These are phyloP conservation scores for Rhazya stricta DNA, from an alignment of 257 asterid genomes.

Conservation along the genomic window DNA sequence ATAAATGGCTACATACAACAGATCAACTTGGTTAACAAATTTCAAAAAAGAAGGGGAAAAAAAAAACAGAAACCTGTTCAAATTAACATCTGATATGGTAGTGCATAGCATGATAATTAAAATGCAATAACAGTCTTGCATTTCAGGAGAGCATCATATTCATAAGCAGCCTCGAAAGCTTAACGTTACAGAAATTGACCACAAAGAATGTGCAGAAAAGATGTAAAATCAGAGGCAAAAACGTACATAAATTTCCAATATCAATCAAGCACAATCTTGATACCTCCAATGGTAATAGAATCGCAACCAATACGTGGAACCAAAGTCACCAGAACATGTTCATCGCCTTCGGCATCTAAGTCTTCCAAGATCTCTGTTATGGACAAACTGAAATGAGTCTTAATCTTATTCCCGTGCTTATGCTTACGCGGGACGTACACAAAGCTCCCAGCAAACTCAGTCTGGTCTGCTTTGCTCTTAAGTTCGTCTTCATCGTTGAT, in stretches of 20 bases:
- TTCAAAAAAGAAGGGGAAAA: too few species aligned
- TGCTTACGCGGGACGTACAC: conserved; percentile 53
- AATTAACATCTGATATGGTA: too few species aligned
- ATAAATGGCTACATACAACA: too few species aligned
- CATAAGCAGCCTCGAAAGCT: too few species aligned
- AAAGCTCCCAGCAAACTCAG: conserved; percentile 59
- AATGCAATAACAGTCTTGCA: too few species aligned
- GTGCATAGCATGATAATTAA: too few species aligned
- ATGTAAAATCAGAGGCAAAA: too few species aligned
- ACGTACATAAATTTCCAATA: too few species aligned
- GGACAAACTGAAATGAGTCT: conserved; percentile 38
- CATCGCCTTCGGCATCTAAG: conserved; percentile 53
- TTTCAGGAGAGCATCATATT: too few species aligned
- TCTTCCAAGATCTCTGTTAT: conserved; percentile 55
- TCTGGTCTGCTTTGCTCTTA: conserved; percentile 31
- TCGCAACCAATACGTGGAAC: conserved; percentile 43
- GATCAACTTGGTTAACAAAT: too few species aligned
- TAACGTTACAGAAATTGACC: background rate
- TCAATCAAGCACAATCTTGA: conserved; percentile 33
- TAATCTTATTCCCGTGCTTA: conserved; percentile 16
- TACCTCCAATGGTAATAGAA: conserved; percentile 44
- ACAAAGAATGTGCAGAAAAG: background rate
- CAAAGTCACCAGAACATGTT: conserved; percentile 38
- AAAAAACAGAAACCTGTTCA: too few species aligned
- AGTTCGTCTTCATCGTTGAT: conserved; percentile 63